A percentile compares a stretch with the other conserved stretches of the same genome.
phyloP scores from a whole-genome alignment of 805 yeast genomes.

The Ogataea nitratoaversa region DNA sequence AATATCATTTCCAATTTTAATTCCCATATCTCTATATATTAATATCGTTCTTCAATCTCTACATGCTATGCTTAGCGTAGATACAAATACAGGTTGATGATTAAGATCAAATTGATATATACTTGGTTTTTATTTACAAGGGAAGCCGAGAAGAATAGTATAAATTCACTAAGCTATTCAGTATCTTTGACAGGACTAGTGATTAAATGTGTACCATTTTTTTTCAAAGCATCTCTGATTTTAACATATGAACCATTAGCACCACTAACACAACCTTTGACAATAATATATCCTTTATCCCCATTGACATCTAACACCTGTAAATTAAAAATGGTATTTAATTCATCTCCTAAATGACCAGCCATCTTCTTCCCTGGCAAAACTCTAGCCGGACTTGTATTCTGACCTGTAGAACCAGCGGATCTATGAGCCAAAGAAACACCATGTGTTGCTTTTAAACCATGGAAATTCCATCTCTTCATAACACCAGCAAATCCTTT shows the following conservation, averaged over 20 bases:
- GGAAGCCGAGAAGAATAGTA: too few species aligned
- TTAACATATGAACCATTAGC: conserved; percentile 71
- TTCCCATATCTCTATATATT: too few species aligned
- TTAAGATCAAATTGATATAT: too few species aligned
- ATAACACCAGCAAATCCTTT: conserved; percentile 98
- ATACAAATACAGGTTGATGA: too few species aligned
- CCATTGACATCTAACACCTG: conserved; percentile 77
- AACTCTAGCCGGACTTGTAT: conserved; percentile 93
- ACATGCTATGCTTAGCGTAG: too few species aligned
- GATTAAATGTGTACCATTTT: conserved; percentile 26
- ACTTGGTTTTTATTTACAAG: too few species aligned
- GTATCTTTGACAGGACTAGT: conserved; percentile 6
- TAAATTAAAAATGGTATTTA: conserved; percentile 70
- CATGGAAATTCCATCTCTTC: conserved; percentile 89
- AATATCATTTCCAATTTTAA: too few species aligned
- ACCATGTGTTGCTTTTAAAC: conserved; percentile 94
- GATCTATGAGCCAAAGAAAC: conserved; percentile 89
- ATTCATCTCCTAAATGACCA: conserved; percentile 86
- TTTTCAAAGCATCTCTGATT: conserved; percentile 73
- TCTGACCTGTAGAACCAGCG: conserved; percentile 96
- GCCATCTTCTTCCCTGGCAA: conserved; percentile 98
- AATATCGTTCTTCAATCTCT: too few species aligned
- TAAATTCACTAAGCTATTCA: too few species aligned
- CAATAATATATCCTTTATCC: conserved; percentile 72
- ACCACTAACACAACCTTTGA: conserved; percentile 91